Percentiles rank a stretch among this genome's conserved stretches.
These are phyloP conservation scores for Starmerella tilneyi DNA, from an alignment of 805 yeast genomes.

Conservation along the genomic window DNA sequence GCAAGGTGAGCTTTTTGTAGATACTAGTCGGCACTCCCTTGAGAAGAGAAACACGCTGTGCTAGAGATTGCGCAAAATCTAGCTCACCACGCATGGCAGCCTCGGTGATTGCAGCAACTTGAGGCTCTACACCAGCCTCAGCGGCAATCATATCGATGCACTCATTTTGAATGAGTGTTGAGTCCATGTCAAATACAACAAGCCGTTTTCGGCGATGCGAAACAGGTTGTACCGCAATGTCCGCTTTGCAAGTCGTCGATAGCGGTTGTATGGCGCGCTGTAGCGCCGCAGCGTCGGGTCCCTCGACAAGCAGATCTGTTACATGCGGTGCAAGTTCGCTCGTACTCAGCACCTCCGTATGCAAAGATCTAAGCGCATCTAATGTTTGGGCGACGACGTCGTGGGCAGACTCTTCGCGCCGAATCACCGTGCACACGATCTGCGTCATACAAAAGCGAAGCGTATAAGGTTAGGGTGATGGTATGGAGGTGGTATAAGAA, in stretches of 20 bases:
- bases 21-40: slow-evolving; percentile 67
- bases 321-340: background rate
- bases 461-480: background rate
- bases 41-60: slow-evolving; percentile 63
- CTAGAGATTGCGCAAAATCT: slow-evolving; percentile 75
- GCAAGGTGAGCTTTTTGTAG: slow-evolving; percentile 67
- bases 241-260: slow-evolving; percentile 1
- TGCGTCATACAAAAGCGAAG: background rate
- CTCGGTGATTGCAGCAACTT: slow-evolving; percentile 81
- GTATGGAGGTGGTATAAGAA: background rate
- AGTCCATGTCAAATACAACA: slow-evolving; percentile 94
- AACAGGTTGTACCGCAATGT: slow-evolving; percentile 6
- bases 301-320: background rate
- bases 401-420: background rate
- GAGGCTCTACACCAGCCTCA: slow-evolving; percentile 76
- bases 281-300: background rate
- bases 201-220: slow-evolving; percentile 34
- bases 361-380: background rate
- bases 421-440: slow-evolving; percentile 7
- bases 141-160: slow-evolving; percentile 94
- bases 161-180: slow-evolving; percentile 90
- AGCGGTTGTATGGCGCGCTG: background rate
- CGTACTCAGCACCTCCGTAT: background rate
- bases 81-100: slow-evolving; percentile 96
- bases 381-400: background rate